phyloP scores from a whole-genome alignment of 768 basidiomycete species.

The Phylloporus sp. region DNA sequence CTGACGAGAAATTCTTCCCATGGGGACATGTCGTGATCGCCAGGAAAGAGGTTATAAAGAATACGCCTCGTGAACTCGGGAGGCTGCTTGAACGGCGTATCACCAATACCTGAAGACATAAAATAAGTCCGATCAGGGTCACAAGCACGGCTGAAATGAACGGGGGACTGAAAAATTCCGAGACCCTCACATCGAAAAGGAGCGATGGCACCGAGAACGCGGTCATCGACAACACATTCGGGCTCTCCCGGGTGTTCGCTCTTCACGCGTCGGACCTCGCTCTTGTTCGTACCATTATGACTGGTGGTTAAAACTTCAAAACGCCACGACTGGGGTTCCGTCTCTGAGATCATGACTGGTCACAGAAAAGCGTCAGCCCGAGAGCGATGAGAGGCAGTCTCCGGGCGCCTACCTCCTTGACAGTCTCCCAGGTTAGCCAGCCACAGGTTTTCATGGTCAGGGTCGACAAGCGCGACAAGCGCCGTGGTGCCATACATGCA shows the following conservation, averaged over 20 bases:
- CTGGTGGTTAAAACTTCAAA: constrained; percentile 57
- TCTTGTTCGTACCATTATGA: constrained; percentile 68
- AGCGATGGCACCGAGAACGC: constrained; percentile 74
- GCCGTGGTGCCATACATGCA: constrained; percentile 82
- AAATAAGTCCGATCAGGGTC: constrained; percentile 5
- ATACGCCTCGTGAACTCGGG: constrained; percentile 63
- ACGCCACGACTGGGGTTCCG: constrained; percentile 50
- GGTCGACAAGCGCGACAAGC: constrained; percentile 69
- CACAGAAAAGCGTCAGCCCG: constrained; percentile 13
- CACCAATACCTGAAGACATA: constrained; percentile 52
- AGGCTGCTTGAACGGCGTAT: constrained; percentile 73
- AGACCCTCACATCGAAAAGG: constrained; percentile 65
- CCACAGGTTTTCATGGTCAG: constrained; percentile 67
- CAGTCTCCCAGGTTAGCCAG: constrained; percentile 80
- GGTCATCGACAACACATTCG: constrained; percentile 60
- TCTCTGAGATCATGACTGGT: constrained; percentile 50
- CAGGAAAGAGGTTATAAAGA: constrained; percentile 62
- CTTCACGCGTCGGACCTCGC: constrained; percentile 61
- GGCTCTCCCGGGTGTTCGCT: constrained; percentile 66
- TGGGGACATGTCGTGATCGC: constrained; percentile 54
- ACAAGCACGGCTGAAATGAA: constrained; percentile 7
- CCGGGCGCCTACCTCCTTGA: constrained; percentile 55
- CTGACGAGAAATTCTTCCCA: constrained; percentile 68
- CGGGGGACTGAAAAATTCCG: not conserved
- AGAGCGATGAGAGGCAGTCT: not conserved